Conservation (phyloP, 768 basidiomycete species). For the Mycena latifolia region DNA sequence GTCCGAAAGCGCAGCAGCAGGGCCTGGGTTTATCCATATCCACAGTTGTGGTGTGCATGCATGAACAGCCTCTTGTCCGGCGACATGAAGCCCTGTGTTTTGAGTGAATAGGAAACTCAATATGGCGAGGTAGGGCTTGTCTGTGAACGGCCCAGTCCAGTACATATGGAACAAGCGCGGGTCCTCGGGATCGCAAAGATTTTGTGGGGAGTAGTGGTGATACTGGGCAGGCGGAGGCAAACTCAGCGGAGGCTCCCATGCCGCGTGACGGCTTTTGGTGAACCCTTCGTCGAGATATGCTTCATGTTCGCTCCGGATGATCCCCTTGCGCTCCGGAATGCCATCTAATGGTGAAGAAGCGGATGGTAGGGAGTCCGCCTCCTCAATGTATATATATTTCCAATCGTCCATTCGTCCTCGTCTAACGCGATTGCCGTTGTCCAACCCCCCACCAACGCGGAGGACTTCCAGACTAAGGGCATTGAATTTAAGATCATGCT, state of each 20-base stretch:
- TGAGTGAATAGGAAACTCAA: conserved; percentile 98
- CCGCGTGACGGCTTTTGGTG: conserved; percentile 68
- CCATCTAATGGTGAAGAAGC: conserved; percentile 36
- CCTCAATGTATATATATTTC: conserved; percentile 90
- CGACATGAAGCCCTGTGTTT: conserved; percentile 86
- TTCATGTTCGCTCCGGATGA: conserved; percentile 49
- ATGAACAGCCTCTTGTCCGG: conserved; percentile 55
- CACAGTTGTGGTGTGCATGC: conserved; percentile 93
- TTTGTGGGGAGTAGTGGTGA: conserved; percentile 60
- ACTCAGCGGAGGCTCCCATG: conserved; percentile 69
- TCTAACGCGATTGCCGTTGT: conserved; percentile 81
- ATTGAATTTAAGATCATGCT: background rate
- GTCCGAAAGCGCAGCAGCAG: conserved; percentile 89
- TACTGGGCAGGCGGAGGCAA: conserved; percentile 66
- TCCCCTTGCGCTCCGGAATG: conserved; percentile 24
- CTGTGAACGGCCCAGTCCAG: conserved; percentile 98
- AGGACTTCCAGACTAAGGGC: conserved; percentile 77
- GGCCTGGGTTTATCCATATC: conserved; percentile 85
- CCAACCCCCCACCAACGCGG: conserved; percentile 88
- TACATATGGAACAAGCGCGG: conserved; percentile 98
- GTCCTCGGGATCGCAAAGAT: conserved; percentile 84
- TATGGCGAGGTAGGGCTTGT: conserved; percentile 96
- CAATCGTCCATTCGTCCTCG: conserved; percentile 84
- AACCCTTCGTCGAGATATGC: conserved; percentile 62
- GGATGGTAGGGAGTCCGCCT: conserved; percentile 42